Conservation (phyloP, 1,284 basidiomycete species). For the Takashimella koratensis region DNA sequence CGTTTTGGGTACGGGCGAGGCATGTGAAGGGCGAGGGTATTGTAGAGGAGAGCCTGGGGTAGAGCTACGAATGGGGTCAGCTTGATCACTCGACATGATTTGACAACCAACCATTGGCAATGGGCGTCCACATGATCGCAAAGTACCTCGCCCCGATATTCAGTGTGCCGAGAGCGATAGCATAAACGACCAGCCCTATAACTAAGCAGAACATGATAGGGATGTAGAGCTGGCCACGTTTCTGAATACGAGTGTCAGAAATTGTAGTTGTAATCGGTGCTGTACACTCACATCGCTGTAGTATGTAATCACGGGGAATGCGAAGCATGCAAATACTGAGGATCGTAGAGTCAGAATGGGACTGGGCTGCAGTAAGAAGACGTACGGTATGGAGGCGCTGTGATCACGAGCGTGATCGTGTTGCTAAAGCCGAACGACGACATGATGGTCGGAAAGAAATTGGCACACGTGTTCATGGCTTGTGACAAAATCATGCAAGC, state of each 20-base stretch:
- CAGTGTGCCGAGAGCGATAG: constrained; percentile 46
- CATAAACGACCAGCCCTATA: constrained; percentile 58
- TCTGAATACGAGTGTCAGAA: constrained; percentile 14
- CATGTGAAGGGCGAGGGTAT: constrained; percentile 5
- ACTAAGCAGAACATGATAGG: constrained; percentile 47
- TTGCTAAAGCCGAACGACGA: constrained; percentile 27
- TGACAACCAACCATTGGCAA: not conserved
- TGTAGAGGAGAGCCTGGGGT: constrained; percentile 26
- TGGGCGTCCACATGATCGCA: constrained; percentile 18
- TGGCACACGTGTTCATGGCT: not conserved
- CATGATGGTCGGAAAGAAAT: constrained; percentile 10
- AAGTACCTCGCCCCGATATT: constrained; percentile 26
- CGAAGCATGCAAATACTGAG: not conserved
- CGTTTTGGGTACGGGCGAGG: constrained; percentile 34
- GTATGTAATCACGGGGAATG: not conserved
- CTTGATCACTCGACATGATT: not conserved
- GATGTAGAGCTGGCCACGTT: constrained; percentile 8
- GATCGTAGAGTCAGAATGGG: not conserved
- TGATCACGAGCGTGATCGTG: constrained; percentile 3
- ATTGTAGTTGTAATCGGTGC: constrained; percentile 9
- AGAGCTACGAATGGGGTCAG: constrained; percentile 22
- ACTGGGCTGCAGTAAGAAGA: not conserved
- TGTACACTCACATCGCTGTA: not conserved
- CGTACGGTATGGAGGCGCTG: constrained; percentile 8
- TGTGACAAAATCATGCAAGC: not conserved